These are phyloP conservation scores for Fusarium austroafricanum DNA, from an alignment of 2,329 filamentous ascomycete genomes.

Conservation along the genomic window DNA sequence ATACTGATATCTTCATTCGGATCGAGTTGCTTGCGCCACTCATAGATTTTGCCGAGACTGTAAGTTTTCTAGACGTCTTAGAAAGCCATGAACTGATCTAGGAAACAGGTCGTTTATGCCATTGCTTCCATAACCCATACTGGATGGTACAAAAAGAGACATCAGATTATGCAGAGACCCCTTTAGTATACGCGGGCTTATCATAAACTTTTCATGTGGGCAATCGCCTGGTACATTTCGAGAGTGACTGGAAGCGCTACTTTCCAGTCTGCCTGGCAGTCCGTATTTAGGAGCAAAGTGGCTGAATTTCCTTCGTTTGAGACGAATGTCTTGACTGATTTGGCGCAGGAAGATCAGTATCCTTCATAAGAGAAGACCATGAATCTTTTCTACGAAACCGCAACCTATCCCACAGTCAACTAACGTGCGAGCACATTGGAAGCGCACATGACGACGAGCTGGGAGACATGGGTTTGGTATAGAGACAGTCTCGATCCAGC, in stretches of 20 bases:
- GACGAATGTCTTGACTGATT: no score
- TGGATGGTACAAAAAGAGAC: conserved; percentile 14
- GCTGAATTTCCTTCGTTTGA: no score
- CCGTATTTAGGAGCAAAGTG: no score
- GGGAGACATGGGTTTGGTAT: background rate
- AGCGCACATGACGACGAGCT: background rate
- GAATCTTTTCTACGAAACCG: no score
- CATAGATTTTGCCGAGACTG: conserved; percentile 43
- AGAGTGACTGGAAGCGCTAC: background rate
- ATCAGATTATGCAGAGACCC: conserved; percentile 3
- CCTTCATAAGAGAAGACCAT: no score
- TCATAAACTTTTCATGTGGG: conserved; percentile 5
- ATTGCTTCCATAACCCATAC: background rate
- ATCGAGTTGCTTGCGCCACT: conserved; percentile 40
- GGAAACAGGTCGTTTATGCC: conserved; percentile 3
- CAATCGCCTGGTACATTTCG: background rate
- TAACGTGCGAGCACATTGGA: background rate
- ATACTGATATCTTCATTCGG: conserved; percentile 23
- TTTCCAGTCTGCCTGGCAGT: no score
- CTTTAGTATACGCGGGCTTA: conserved; percentile 18
- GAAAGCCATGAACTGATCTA: background rate
- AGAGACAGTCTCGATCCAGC: background rate
- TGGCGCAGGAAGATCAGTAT: no score
- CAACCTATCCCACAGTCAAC: no score
- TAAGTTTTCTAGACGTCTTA: background rate